A percentile compares a stretch with the other conserved stretches of the same genome.
Evolutionary conservation across 1,284 basidiomycete genomes (phyloP).

Genomic region (Apiotrichum sp.): DNA sequence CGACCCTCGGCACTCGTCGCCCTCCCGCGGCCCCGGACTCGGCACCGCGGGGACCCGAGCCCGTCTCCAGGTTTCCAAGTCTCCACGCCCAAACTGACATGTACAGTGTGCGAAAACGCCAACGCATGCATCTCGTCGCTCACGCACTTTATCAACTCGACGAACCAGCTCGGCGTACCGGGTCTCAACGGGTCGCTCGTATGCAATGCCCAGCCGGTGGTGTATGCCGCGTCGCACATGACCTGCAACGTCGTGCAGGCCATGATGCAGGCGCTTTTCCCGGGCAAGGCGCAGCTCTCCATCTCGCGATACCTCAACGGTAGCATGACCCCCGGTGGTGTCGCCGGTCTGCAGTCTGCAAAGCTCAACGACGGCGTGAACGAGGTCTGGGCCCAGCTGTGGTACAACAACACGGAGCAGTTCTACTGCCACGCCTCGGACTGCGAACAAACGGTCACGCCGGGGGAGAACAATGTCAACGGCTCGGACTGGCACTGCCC

Average conservation of each 20-base stretch:
- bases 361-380: conserved; percentile 52
- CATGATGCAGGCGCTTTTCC: conserved; percentile 67
- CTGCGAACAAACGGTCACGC: conserved; percentile 58
- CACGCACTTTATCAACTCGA: not conserved
- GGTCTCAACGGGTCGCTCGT: conserved; percentile 11
- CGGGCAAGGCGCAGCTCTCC: conserved; percentile 61
- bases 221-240: conserved; percentile 33
- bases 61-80: too few relatives aligned
- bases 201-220: conserved; percentile 26
- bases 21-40: too few relatives aligned
- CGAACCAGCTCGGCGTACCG: not conserved
- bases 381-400: conserved; percentile 64
- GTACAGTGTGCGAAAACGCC: conserved; percentile 27
- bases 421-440: conserved; percentile 69
- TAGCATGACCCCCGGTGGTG: conserved; percentile 56
- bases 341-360: conserved; percentile 8
- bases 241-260: conserved; percentile 57
- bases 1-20: too few relatives aligned
- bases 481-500: conserved; percentile 59
- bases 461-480: conserved; percentile 1
- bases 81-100: not conserved
- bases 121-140: conserved; percentile 7
- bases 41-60: too few relatives aligned
- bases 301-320: conserved; percentile 68
- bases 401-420: conserved; percentile 71